A percentile compares a stretch with the other conserved stretches of the same genome.
phyloP scores from a whole-genome alignment of 2,329 filamentous ascomycete genomes.

The Claviceps monticola region DNA sequence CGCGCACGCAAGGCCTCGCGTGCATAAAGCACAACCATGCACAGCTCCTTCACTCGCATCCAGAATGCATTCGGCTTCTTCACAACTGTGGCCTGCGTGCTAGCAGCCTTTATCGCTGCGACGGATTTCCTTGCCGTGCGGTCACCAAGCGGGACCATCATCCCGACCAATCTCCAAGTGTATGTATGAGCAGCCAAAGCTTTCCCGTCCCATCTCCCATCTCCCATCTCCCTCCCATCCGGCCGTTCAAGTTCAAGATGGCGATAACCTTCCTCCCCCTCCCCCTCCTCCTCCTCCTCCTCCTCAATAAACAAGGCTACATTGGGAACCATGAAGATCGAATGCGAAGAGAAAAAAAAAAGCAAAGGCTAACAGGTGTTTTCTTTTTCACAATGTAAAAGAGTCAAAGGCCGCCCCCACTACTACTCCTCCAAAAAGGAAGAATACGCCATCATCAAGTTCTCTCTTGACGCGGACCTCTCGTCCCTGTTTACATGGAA shows the following conservation, averaged over 20 bases:
- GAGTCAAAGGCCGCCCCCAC: slow-evolving; percentile 81
- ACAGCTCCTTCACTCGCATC: slow-evolving; percentile 69
- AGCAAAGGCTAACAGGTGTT: background rate
- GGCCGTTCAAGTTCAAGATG: no score
- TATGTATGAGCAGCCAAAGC: slow-evolving; percentile 27
- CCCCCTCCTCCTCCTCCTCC: no score
- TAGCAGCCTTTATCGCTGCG: slow-evolving; percentile 66
- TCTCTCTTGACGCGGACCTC: slow-evolving; percentile 85
- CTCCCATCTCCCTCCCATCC: no score
- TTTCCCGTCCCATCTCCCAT: no score
- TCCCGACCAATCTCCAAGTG: slow-evolving; percentile 72
- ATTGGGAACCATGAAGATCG: background rate
- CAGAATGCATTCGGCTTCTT: slow-evolving; percentile 98
- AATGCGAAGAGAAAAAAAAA: background rate
- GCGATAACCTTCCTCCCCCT: no score
- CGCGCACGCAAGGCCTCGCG: background rate
- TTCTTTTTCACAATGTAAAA: slow-evolving; percentile 21
- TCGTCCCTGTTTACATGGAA: slow-evolving; percentile 96
- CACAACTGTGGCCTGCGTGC: slow-evolving; percentile 77
- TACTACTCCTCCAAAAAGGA: slow-evolving; percentile 90
- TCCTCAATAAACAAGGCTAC: no score
- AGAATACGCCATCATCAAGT: slow-evolving; percentile 89
- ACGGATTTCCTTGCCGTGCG: slow-evolving; percentile 62
- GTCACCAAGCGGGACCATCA: slow-evolving; percentile 46
- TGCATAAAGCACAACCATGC: slow-evolving; percentile 45